A percentile compares a stretch with the other conserved stretches of the same genome.
These are phyloP conservation scores for Tetrapisispora phaffii DNA, from an alignment of 805 yeast genomes.

Conservation along the genomic window DNA sequence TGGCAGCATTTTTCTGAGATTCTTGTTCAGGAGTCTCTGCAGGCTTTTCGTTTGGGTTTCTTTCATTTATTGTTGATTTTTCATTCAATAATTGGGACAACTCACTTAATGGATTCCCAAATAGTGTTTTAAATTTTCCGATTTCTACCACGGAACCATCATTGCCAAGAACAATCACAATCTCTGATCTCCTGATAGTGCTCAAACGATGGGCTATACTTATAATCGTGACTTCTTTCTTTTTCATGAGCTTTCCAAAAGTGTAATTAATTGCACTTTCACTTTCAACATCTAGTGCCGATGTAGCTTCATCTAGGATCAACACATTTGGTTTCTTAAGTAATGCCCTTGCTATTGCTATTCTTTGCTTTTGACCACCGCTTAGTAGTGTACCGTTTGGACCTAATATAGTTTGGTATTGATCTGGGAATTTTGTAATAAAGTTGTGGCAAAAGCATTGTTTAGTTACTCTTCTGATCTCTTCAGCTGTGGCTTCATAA, in stretches of 20 bases:
- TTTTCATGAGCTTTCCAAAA: constrained; percentile 48
- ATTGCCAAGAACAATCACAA: constrained; percentile 71
- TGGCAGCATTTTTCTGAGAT: neutral
- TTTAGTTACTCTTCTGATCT: constrained; percentile 38
- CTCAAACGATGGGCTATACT: constrained; percentile 90
- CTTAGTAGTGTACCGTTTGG: constrained; percentile 61
- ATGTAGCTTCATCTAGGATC: constrained; percentile 80
- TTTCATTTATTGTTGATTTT: constrained; percentile 19
- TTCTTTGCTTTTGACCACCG: constrained; percentile 89
- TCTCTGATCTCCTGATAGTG: constrained; percentile 78
- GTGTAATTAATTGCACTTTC: constrained; percentile 73
- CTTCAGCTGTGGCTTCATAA: constrained; percentile 51
- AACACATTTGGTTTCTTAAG: constrained; percentile 63
- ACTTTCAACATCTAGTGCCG: constrained; percentile 72
- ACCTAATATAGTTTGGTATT: constrained; percentile 56
- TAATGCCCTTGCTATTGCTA: constrained; percentile 80
- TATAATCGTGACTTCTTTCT: constrained; percentile 62
- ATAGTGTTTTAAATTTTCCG: constrained; percentile 53
- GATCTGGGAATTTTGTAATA: constrained; percentile 49
- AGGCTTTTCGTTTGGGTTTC: constrained; percentile 1
- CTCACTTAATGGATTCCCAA: constrained; percentile 35
- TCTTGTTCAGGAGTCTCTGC: neutral
- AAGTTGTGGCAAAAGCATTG: constrained; percentile 52
- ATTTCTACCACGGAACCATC: constrained; percentile 76
- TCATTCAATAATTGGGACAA: constrained; percentile 33